A percentile compares a stretch with the other conserved stretches of the same genome.
Conservation (phyloP, 1,139 yeast species). For the Candida labiduridarum region DNA sequence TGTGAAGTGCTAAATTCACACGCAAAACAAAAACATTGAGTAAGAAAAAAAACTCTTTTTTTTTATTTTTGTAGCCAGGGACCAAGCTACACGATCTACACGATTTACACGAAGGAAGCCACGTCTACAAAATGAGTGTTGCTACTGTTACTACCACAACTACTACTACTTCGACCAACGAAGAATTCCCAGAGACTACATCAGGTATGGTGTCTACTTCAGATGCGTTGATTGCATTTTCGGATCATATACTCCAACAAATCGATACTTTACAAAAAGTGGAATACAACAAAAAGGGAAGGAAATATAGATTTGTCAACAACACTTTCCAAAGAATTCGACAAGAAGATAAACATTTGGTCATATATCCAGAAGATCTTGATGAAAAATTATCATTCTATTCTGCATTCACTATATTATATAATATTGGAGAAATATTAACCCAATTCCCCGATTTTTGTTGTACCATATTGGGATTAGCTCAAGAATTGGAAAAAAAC, state of each 20-base stretch:
- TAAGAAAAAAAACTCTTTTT: background rate
- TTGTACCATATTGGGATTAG: conserved; percentile 52
- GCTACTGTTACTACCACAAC: background rate
- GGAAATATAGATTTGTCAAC: conserved; percentile 53
- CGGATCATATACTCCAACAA: conserved; percentile 30
- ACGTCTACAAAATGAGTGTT: background rate
- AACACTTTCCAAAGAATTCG: conserved; percentile 52
- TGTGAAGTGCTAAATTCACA: background rate
- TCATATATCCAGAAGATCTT: conserved; percentile 41
- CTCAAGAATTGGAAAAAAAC: conserved; percentile 50
- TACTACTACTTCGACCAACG: background rate
- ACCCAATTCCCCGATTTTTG: conserved; percentile 44
- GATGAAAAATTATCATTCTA: conserved; percentile 39
- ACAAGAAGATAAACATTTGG: conserved; percentile 53
- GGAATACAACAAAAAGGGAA: conserved; percentile 52
- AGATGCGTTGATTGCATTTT: conserved; percentile 30
- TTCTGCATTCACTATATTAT: conserved; percentile 48
- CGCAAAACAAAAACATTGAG: background rate
- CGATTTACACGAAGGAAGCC: background rate
- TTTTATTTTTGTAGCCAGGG: background rate
- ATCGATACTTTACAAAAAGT: conserved; percentile 36
- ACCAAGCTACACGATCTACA: background rate
- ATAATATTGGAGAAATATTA: conserved; percentile 39
- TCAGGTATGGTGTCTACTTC: conserved; percentile 19
- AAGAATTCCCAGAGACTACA: background rate